These are phyloP conservation scores for Cystobasidium ongulense DNA, from an alignment of 768 basidiomycete genomes.

Conservation along the genomic window DNA sequence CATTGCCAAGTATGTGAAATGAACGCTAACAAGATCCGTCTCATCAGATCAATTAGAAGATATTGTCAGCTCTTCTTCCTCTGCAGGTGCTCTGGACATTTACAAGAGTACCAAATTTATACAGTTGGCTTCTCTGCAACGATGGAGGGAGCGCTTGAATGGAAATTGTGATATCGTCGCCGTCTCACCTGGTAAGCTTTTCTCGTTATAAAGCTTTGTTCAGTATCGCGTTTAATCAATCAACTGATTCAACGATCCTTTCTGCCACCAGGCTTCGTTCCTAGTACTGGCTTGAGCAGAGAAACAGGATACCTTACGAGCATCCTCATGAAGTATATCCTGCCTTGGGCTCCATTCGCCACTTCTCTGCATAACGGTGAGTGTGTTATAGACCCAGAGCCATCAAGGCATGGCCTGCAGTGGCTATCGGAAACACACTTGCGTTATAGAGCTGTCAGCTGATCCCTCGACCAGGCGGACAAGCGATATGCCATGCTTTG, in stretches of 20 bases:
- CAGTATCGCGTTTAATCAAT: too few species aligned
- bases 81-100: not conserved
- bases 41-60: not conserved
- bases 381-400: not conserved
- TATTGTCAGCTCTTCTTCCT: not conserved
- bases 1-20: not conserved
- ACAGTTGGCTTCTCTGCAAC: not conserved
- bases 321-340: slow-evolving; percentile 26
- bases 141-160: not conserved
- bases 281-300: slow-evolving; percentile 33
- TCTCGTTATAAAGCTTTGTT: not conserved
- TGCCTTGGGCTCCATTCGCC: slow-evolving; percentile 33
- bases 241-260: not conserved
- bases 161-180: not conserved
- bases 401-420: too few species aligned
- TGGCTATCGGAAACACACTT: too few species aligned
- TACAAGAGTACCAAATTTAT: slow-evolving; percentile 15
- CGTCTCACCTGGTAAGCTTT: not conserved
- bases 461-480: too few species aligned
- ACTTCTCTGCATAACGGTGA: slow-evolving; percentile 31
- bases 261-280: slow-evolving; percentile 40
- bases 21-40: not conserved
- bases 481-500: not conserved
- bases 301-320: slow-evolving; percentile 7
- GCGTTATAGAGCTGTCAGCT: too few species aligned